Base-by-base conservation (phyloP, 2,329 filamentous ascomycete species). In the Xylariaceae sp. region DNA sequence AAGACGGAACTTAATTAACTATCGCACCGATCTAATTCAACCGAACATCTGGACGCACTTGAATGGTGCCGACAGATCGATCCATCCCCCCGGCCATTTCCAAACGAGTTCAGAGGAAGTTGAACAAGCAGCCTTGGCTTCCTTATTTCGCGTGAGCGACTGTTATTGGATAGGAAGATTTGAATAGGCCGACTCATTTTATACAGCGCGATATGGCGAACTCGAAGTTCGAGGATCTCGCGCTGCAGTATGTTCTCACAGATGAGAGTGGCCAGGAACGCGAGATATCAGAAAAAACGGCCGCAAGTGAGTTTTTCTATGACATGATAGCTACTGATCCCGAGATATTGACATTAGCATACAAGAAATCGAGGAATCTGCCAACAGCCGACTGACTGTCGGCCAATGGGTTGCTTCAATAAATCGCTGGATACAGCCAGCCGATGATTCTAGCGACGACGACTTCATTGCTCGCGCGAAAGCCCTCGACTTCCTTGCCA, bases 381-480 rank as follows among this genome's bases (percentile, higher is more conserved):
- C 75, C 0, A 70, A 77, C 41, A 76, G 70, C 60, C 75, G 78
- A 46, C 74, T 78, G 46, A 74, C 78, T 2, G 74, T 84, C 43
- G 79, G 79, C 16, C 78, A 80, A 65, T 84, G 81, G 81, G 81
- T 82, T 23, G 77, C 81, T 44, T 80, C 81, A 37, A 79, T 84
- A 52, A 77, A 81, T 62, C 76, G 75, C 52, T 84, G 81, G 81
- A 81, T 84, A 74, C 77, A 77, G 19, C 60, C 58, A 16, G 73
- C 72, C 7, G 73, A 69, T 50, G 71, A 74, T 40, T 71, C 70
- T 29, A 72, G 73, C 18, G 76, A 78, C 49, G 74, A 73, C 16
- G 73, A 75, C 60, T 77, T 83, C 69, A 82, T 84, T 26, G 72
- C 79, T 2, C 75, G 82, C 46, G 79, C 82, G 14, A 83, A 81